Base-by-base conservation (phyloP, 2,329 filamentous ascomycete genomes). In the Arthrobotrys pseudoclavata region DNA sequence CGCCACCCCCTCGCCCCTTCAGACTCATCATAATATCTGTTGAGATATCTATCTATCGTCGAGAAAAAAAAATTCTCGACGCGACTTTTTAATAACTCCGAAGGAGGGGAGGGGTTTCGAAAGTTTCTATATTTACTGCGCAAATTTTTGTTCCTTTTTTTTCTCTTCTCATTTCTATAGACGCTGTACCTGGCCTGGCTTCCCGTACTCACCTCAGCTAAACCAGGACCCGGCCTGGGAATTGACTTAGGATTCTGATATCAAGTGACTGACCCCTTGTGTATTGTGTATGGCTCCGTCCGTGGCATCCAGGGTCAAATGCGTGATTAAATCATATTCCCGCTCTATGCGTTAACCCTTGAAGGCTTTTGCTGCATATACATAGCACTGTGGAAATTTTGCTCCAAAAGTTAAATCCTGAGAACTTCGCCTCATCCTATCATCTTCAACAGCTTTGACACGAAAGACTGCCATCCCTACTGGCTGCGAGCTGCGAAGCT, bases 261-360 rank as follows among this genome's bases (percentile, higher is more conserved):
- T 42, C 34, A 60, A 60, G 20, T 60, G 55, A 60, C 55, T 40
- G 42, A 45, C 18, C 34, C 55, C 34, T 60, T 20, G 20, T 50
- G n/a, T 1, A 50, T 24, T 15, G 47, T 42, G 55, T 20, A 20
- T 57, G 52, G 29, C 18, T 22, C 31, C 31, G n/a, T 60, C 55
- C 55, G 55, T 60, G 34, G 55, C 55, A 60, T 9, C 34, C 55
- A 60, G 55, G 55, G 22, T 60, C 55, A 42, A 20, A 60, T 60
- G 55, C 55, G 55, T 60, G 55, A 60, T 60, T 60, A 60, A 60
- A 60, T 42, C 55, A 42, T 60, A 60, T 60, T 42, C 55, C 31
- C 55, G 55, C 55, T 57, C 26, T 34, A n/a, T 53, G 24, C 26
- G 15, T 53, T 20, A 13, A 37, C 52, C 31, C 29, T 37, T 42